Evolutionary conservation across 2,329 filamentous ascomycete genomes (phyloP).

Genomic region (Pyricularia pennisetigena): DNA sequence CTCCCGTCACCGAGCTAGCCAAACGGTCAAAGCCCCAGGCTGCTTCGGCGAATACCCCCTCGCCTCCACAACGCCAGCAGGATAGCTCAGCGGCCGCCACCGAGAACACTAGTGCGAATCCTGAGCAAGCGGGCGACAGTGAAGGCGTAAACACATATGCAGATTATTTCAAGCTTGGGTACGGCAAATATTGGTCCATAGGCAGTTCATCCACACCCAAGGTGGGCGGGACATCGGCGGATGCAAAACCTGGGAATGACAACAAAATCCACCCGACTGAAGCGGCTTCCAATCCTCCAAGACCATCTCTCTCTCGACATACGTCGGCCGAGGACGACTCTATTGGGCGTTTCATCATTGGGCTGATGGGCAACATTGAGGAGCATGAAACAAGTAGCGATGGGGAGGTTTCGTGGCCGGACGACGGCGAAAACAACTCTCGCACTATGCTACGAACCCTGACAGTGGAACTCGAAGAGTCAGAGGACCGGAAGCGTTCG

Average conservation of each 20-base stretch:
- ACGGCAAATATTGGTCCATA: conserved; percentile 56
- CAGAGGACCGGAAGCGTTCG: conserved; percentile 24
- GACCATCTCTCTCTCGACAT: not conserved
- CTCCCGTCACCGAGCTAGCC: conserved; percentile 13
- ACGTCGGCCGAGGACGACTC: conserved; percentile 8
- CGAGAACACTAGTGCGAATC: not conserved
- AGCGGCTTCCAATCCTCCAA: not conserved
- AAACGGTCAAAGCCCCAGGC: conserved; percentile 6
- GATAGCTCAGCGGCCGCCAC: not conserved
- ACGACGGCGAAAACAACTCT: conserved; percentile 31
- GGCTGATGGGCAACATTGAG: conserved; percentile 55
- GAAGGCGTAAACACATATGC: conserved; percentile 45
- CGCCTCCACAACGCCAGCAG: not conserved
- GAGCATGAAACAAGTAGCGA: conserved; percentile 23
- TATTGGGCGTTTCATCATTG: conserved; percentile 52
- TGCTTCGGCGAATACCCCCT: not conserved
- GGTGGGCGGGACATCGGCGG: not conserved
- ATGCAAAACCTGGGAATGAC: not conserved
- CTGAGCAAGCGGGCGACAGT: conserved; percentile 16
- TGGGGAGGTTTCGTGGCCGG: conserved; percentile 17
- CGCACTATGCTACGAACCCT: conserved; percentile 56
- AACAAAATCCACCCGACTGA: not conserved
- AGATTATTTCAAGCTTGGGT: conserved; percentile 56
- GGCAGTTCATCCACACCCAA: conserved; percentile 14
- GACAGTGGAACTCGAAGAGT: conserved; percentile 49